phyloP scores from a whole-genome alignment of 768 basidiomycete species.

The Mycena floridula region DNA sequence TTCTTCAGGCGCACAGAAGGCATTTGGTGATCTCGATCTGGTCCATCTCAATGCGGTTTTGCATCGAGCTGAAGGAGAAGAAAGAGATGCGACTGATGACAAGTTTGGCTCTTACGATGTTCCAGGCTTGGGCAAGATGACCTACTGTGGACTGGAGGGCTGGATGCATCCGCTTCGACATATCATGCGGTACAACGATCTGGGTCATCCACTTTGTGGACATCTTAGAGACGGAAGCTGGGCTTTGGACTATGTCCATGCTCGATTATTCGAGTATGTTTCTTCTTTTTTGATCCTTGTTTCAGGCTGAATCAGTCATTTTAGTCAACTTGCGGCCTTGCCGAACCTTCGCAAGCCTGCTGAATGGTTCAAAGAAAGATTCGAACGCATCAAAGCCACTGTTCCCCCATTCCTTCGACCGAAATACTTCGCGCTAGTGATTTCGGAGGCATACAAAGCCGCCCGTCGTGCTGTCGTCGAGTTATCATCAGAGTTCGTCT shows the following conservation, averaged over 20 bases:
- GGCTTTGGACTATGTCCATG: slow-evolving; percentile 85
- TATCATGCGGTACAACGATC: slow-evolving; percentile 86
- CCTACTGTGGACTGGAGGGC: slow-evolving; percentile 93
- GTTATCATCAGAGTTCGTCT: slow-evolving; percentile 83
- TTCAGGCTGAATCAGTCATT: too few species aligned
- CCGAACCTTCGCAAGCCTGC: slow-evolving; percentile 68
- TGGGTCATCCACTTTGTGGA: slow-evolving; percentile 86
- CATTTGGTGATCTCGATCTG: slow-evolving; percentile 67
- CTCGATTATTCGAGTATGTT: slow-evolving; percentile 65
- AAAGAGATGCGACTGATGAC: slow-evolving; percentile 16
- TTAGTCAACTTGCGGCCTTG: slow-evolving; percentile 55
- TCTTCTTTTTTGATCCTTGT: too few species aligned
- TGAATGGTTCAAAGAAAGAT: slow-evolving; percentile 84
- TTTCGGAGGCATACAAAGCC: slow-evolving; percentile 90
- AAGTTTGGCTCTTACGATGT: slow-evolving; percentile 80
- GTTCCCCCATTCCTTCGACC: slow-evolving; percentile 88
- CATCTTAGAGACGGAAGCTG: slow-evolving; percentile 86
- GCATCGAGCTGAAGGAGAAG: slow-evolving; percentile 30
- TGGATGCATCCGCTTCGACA: slow-evolving; percentile 90
- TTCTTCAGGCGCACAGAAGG: slow-evolving; percentile 60
- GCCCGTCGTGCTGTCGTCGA: slow-evolving; percentile 79
- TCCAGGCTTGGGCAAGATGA: slow-evolving; percentile 66
- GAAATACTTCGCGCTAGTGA: slow-evolving; percentile 91
- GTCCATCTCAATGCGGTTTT: slow-evolving; percentile 87
- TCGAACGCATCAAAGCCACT: slow-evolving; percentile 67